Evolutionary conservation across 371 early-diverging fungal genomes (phyloP), one percentile per base, ranked within the genome.

Genomic region (Chytridium lagenaria): DNA sequence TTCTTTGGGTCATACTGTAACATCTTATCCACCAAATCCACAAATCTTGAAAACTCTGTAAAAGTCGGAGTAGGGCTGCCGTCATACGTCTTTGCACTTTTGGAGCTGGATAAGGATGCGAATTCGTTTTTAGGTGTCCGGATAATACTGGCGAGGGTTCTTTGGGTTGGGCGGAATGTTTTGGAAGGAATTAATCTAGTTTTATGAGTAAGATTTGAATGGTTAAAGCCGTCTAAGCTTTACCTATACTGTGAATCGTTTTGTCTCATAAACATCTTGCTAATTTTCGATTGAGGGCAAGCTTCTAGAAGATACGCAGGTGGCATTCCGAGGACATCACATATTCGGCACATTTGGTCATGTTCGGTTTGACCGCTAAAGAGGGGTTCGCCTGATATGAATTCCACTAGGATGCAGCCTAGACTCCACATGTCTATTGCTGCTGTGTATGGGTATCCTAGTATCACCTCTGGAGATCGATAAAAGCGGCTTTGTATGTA

Each of bases 391-490:
- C 89, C 83, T 63, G 83, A 82, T 50, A 92, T 86, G 94, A 99
- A 95, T 83, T 99, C 99, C 26, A 96, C 97, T 83, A 98, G 92
- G 70, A 99, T 96, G 80, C 96, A 96, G 0, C 99, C 99, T 31
- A 98, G 87, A 72, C 93, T 92, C 99, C 99, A 99, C 86, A 99
- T 95, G 83, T 99, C 99, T 51, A 99, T 91, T 1, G 92, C 92
- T 10, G 92, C 94, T 5, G 93, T 89, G 82, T 99, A 99, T 72
- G 93, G 91, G 57, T 89, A 86, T 1, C 98, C 99, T 72, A 97
- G 83, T 50, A 99, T 81, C 55, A 99, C 92, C 82, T 99, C 99
- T 2, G 99, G 99, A 95, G 83, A 74, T 15, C 83, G 70, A 59
- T 83, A 80, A 70, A 81, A 83, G 0, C 83, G 77, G 98, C 87